Conservation (phyloP, 1,284 basidiomycete genomes). For the Cryptococcus sp. region DNA sequence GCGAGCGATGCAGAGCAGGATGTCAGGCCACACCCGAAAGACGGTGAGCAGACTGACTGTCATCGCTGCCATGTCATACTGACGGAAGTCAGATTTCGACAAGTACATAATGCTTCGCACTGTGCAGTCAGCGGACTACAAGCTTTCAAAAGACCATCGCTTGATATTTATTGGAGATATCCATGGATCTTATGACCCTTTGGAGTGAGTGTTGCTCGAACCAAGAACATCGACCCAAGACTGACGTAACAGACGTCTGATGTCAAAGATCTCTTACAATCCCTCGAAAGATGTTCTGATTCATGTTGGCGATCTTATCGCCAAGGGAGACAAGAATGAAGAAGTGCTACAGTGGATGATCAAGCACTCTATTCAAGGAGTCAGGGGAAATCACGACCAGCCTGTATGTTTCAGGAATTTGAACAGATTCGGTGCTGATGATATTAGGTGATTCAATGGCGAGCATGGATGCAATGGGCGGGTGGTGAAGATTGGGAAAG, state of each 20-base stretch:
- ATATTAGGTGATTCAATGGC: slow-evolving; percentile 69
- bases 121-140: slow-evolving; percentile 22
- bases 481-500: slow-evolving; percentile 31
- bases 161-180: slow-evolving; percentile 75
- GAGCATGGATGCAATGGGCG: slow-evolving; percentile 63
- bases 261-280: slow-evolving; percentile 60
- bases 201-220: slow-evolving; percentile 56
- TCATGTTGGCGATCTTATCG: slow-evolving; percentile 73
- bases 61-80: no score
- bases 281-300: slow-evolving; percentile 63
- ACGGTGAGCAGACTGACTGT: no score
- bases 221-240: neutral
- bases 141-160: slow-evolving; percentile 45
- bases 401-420: slow-evolving; percentile 15
- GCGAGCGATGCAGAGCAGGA: slow-evolving; percentile 4
- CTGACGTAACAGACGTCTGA: slow-evolving; percentile 54
- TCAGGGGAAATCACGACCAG: slow-evolving; percentile 89
- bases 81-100: slow-evolving; percentile 44
- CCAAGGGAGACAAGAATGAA: slow-evolving; percentile 65
- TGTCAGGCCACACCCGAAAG: slow-evolving; percentile 7
- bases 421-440: neutral
- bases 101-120: slow-evolving; percentile 39
- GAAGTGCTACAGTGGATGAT: slow-evolving; percentile 64
- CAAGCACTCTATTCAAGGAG: slow-evolving; percentile 60
- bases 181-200: slow-evolving; percentile 67